Conservation (phyloP, 2,329 filamentous ascomycete genomes). For the Penicillium sp. region DNA sequence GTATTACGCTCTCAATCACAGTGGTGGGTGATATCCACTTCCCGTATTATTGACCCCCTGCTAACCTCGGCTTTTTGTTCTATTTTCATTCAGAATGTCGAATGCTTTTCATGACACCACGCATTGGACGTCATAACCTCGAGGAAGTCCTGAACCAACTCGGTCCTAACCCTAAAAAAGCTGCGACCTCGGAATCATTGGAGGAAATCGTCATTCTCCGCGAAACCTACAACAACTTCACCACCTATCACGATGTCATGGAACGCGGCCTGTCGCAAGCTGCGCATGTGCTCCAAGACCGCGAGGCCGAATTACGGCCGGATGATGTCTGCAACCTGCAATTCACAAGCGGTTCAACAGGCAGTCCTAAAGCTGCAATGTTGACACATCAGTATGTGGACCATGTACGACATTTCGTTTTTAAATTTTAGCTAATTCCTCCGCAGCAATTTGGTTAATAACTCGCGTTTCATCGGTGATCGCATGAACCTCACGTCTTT, state of each 20-base stretch:
- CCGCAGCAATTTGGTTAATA: conserved; percentile 55
- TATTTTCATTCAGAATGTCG: conserved; percentile 58
- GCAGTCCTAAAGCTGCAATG: conserved; percentile 72
- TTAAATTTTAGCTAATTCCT: background rate
- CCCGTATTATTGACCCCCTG: background rate
- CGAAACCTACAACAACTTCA: conserved; percentile 55
- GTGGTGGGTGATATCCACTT: conserved; percentile 51
- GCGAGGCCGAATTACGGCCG: conserved; percentile 58
- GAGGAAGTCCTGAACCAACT: conserved; percentile 58
- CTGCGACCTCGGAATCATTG: conserved; percentile 38
- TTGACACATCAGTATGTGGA: conserved; percentile 63
- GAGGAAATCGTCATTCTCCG: conserved; percentile 62
- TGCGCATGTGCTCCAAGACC: conserved; percentile 53
- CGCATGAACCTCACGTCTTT: conserved; percentile 66
- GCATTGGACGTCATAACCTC: conserved; percentile 67
- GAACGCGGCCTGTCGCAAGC: conserved; percentile 52
- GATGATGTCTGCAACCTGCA: conserved; percentile 72
- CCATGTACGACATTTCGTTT: background rate
- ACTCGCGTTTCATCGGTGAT: conserved; percentile 70
- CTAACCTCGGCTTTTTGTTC: background rate
- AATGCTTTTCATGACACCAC: conserved; percentile 69
- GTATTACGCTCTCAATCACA: conserved; percentile 68
- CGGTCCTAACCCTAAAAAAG: conserved; percentile 35
- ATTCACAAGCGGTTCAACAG: conserved; percentile 74
- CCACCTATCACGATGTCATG: conserved; percentile 61